Evolutionary conservation across 1,284 basidiomycete genomes (phyloP), one percentile per base, ranked within the genome.

Genomic region (Fomitiporia mediterranea): DNA sequence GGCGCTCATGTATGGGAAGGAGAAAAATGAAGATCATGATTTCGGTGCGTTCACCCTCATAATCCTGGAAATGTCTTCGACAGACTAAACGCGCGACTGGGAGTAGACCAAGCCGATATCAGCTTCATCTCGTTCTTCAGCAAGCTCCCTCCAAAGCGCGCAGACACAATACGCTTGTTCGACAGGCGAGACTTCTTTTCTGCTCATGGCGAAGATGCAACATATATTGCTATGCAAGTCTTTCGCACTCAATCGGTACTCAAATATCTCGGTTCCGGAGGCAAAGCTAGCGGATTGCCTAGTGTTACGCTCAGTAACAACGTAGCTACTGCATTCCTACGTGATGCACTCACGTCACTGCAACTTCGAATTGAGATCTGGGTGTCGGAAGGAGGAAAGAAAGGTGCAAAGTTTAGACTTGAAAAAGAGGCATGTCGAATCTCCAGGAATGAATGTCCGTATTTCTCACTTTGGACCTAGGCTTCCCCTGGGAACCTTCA

Each of bases 341-440:
- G 97, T 43, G 95, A 99, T 54, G 94, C 93, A 1, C 72, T 99
- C 54, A 98, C 96, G 2, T 74, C 82, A 17, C 89, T 86, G 68
- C 96, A 99, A 72, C 82, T 99, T 64, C 82, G 91, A 30, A 83
- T 99, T n/a, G 94, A 99, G 72, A 97, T 99, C 55, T 95, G 88
- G 83, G 78, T 74, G 9, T 83, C 88, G 0, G 89, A 90, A 63
- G 82, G 81, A 59, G 86, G 83, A 8, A 94, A 88, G 71, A 89
- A 86, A 67, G 81, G 79, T 15, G 69, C 78, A 44, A 88, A 82
- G 72, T 94, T 93, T 64, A 73, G 74, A 28, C 66, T 97, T 43
- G 83, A 84, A 65, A 94, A 94, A 71, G 85, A 92, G 77, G 92
- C 87, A 61, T 58, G 76, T 62, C 2, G 28, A 35, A 25, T 44